A percentile compares a stretch with the other conserved stretches of the same genome.
These are phyloP conservation scores for Pestalotiopsis sp. DNA, from an alignment of 2,329 filamentous ascomycete species.

Conservation along the genomic window DNA sequence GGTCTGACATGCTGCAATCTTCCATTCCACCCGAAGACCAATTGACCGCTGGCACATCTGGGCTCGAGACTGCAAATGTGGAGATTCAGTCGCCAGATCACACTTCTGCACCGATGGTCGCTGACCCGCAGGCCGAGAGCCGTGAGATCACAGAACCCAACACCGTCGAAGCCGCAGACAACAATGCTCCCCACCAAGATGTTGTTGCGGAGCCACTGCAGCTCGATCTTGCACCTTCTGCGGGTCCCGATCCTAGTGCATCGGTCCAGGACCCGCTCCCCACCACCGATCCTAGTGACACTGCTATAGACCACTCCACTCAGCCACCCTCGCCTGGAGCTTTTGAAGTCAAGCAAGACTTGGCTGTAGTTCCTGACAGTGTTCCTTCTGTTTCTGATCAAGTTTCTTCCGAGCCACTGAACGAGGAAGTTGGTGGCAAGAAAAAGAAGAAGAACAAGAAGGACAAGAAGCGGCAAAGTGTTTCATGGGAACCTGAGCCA, in stretches of 20 bases:
- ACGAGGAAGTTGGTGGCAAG: constrained; percentile 27
- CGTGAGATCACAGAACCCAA: constrained; percentile 16
- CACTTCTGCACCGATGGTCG: not conserved
- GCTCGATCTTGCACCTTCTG: constrained; percentile 24
- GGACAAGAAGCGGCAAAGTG: constrained; percentile 28
- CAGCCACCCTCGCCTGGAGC: constrained; percentile 20
- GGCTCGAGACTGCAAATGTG: not conserved
- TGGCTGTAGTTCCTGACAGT: constrained; percentile 12
- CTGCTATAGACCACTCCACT: constrained; percentile 19
- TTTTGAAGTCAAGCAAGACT: not conserved
- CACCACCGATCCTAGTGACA: constrained; percentile 16
- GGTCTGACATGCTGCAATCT: constrained; percentile 1
- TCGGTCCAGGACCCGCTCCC: constrained; percentile 20
- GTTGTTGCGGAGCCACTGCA: constrained; percentile 23
- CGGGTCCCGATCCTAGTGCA: constrained; percentile 22
- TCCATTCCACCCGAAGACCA: constrained; percentile 13
- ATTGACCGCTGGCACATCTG: constrained; percentile 13
- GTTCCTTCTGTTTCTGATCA: constrained; percentile 21
- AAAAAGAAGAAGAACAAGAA: constrained; percentile 38
- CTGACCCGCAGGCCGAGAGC: constrained; percentile 4
- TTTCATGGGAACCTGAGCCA: constrained; percentile 17
- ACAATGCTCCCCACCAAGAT: constrained; percentile 13
- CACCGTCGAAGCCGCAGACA: constrained; percentile 17
- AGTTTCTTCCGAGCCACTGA: constrained; percentile 15
- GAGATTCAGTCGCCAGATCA: not conserved